phyloP scores from a whole-genome alignment of 345 rosid genomes.

The Brassica rapa region DNA sequence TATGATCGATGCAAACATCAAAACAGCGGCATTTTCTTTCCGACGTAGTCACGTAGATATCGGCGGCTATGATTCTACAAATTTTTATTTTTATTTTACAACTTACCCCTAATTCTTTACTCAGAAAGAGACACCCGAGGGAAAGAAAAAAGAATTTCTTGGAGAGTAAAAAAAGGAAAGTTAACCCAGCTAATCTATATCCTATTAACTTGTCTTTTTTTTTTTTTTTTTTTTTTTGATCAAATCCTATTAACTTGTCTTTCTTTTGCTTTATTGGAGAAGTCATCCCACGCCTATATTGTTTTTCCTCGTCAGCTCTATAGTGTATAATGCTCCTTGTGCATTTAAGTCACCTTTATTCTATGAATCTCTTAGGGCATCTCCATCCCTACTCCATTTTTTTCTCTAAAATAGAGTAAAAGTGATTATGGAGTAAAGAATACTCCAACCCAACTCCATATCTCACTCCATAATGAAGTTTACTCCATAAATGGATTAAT shows the following conservation, averaged over 20 bases:
- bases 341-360: conserved; percentile 9
- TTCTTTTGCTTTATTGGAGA: conserved; percentile 29
- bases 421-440: too few species aligned
- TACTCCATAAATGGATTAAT: too few species aligned
- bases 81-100: background rate
- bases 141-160: background rate
- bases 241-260: background rate
- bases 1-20: background rate
- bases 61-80: conserved; percentile 26
- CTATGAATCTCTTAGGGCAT: background rate
- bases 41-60: background rate
- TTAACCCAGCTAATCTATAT: background rate
- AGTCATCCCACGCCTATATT: conserved; percentile 25
- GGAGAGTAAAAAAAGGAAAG: background rate
- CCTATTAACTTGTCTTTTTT: conserved; percentile 7
- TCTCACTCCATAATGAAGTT: too few species aligned
- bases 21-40: conserved; percentile 16
- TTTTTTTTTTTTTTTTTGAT: background rate
- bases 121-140: background rate
- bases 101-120: background rate
- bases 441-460: too few species aligned
- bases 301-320: background rate
- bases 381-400: too few species aligned
- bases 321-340: conserved; percentile 1
- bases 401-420: too few species aligned